Evolutionary conservation across 2,329 filamentous ascomycete species (phyloP).

Genomic region (Aspergillus glaucus): DNA sequence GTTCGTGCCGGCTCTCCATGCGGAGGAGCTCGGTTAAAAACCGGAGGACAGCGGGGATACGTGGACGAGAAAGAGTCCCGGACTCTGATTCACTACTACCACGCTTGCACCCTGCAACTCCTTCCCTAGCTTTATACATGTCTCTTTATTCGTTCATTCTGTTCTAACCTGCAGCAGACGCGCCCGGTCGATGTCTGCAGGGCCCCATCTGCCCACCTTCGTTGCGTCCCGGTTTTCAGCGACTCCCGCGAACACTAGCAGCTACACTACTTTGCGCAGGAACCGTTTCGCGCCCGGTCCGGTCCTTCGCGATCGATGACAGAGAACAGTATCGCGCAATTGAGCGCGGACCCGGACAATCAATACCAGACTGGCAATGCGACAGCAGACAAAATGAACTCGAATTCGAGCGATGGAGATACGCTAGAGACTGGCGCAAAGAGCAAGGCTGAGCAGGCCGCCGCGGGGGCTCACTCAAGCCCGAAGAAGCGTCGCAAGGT

Average conservation of each 20-base stretch:
- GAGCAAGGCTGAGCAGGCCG: slow-evolving; percentile 28
- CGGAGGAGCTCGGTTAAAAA: slow-evolving; percentile 18
- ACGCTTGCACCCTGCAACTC: slow-evolving; percentile 5
- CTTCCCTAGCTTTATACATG: slow-evolving; percentile 2
- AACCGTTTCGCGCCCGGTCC: slow-evolving; percentile 15
- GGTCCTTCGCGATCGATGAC: slow-evolving; percentile 20
- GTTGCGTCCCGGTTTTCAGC: slow-evolving; percentile 14
- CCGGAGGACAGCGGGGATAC: slow-evolving; percentile 12
- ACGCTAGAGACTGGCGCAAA: slow-evolving; percentile 26
- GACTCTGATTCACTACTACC: not conserved
- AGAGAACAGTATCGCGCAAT: slow-evolving; percentile 20
- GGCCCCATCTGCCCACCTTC: slow-evolving; percentile 15
- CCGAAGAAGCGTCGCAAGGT: slow-evolving; percentile 84
- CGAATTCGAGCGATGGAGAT: slow-evolving; percentile 13
- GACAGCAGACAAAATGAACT: slow-evolving; percentile 15
- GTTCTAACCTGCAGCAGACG: not conserved
- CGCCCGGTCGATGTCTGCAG: slow-evolving; percentile 20
- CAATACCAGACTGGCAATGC: slow-evolving; percentile 25
- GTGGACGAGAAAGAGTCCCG: slow-evolving; percentile 2
- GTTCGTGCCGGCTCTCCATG: slow-evolving; percentile 4
- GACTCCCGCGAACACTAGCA: slow-evolving; percentile 8
- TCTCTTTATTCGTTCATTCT: not conserved
- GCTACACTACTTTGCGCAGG: slow-evolving; percentile 11
- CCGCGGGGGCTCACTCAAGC: slow-evolving; percentile 41
- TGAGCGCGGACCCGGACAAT: slow-evolving; percentile 20